These are phyloP conservation scores for Oehlia diaphana DNA, from an alignment of 192 early-diverging fungal genomes.

Conservation along the genomic window DNA sequence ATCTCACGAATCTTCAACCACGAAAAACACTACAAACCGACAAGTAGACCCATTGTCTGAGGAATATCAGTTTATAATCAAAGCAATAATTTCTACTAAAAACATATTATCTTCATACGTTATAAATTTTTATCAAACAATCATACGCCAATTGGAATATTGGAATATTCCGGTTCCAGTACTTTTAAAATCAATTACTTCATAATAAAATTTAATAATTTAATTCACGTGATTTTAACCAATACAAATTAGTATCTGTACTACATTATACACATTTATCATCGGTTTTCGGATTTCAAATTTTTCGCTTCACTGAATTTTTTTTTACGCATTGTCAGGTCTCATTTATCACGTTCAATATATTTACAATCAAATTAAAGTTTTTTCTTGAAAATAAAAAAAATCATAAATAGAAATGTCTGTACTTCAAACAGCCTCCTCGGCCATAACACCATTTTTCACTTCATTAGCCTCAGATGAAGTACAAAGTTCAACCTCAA, in stretches of 20 bases:
- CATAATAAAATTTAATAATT: neutral
- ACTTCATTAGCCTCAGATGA: conserved; percentile 20
- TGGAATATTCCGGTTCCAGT: neutral
- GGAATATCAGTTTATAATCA: neutral
- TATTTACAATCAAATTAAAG: neutral
- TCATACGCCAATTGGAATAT: neutral
- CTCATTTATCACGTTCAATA: neutral
- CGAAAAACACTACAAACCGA: neutral
- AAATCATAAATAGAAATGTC: conserved; percentile 1
- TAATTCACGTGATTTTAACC: neutral
- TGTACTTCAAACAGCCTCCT: conserved; percentile 27
- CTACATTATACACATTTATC: neutral
- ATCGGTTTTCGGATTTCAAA: neutral
- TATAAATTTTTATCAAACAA: neutral
- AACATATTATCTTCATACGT: neutral
- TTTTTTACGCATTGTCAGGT: neutral
- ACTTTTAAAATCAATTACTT: neutral
- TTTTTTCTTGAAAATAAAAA: neutral
- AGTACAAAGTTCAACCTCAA: neutral
- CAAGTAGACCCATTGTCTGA: neutral
- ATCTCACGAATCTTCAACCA: neutral
- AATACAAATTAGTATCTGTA: neutral
- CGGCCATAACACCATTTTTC: conserved; percentile 29
- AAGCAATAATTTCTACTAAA: neutral
- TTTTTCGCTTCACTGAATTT: neutral